Evolutionary conservation across 768 basidiomycete species (phyloP).

Genomic region (Tylopilus rubrobrunneus): DNA sequence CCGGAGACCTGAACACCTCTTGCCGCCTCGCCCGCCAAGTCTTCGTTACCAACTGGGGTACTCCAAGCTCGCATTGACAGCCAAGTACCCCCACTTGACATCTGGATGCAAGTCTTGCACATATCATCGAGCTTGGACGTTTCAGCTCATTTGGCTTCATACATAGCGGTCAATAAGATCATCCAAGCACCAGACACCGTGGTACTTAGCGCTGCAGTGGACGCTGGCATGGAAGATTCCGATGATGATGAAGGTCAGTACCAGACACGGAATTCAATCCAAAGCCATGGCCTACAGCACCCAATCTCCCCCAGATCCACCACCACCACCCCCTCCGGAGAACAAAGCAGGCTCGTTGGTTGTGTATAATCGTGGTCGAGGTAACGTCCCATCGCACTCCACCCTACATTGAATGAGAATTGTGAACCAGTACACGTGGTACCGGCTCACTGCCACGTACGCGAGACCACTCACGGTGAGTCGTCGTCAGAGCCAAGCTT

Average conservation of each 20-base stretch:
- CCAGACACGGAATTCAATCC: constrained; percentile 22
- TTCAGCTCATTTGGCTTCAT: constrained; percentile 1
- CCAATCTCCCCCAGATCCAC: constrained; percentile 5
- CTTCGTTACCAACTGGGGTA: constrained; percentile 23
- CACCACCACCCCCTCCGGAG: constrained; percentile 39
- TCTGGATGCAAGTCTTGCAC: constrained; percentile 35
- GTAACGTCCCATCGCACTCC: constrained; percentile 9
- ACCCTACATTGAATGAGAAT: neutral
- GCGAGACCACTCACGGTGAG: constrained; percentile 19
- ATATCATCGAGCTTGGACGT: neutral
- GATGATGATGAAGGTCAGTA: constrained; percentile 24
- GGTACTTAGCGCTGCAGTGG: constrained; percentile 43
- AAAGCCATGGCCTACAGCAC: neutral
- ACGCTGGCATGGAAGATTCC: constrained; percentile 42
- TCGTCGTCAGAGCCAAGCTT: too few species aligned
- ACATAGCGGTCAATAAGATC: constrained; percentile 49
- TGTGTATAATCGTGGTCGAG: constrained; percentile 34
- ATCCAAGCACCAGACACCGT: constrained; percentile 42
- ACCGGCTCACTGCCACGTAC: constrained; percentile 18
- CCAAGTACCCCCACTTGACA: constrained; percentile 40
- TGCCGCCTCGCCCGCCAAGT: constrained; percentile 21
- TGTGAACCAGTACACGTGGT: constrained; percentile 15
- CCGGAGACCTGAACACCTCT: constrained; percentile 21
- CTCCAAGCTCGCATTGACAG: constrained; percentile 23
- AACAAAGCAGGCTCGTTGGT: constrained; percentile 47